These are phyloP conservation scores for Aureobasidium leucospermi DNA, from an alignment of 2,329 filamentous ascomycete species.

Conservation along the genomic window DNA sequence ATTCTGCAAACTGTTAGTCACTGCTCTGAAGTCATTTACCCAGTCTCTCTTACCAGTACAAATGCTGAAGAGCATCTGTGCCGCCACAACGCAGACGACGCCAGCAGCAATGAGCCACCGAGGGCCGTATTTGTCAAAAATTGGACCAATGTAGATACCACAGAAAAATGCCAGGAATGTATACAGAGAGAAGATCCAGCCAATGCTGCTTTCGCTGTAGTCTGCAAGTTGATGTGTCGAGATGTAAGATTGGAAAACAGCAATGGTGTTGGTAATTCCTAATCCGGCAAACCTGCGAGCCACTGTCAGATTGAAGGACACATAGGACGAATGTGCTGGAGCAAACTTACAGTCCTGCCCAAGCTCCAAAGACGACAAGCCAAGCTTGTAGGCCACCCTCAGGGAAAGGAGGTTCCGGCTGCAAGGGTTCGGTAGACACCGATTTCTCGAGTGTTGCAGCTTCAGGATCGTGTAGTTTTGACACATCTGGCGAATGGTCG, in stretches of 20 bases:
- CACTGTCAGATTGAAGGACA: constrained; percentile 63
- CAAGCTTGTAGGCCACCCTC: constrained; percentile 77
- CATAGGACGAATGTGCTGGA: background rate
- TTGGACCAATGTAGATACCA: constrained; percentile 21
- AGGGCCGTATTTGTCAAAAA: constrained; percentile 23
- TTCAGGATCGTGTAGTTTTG: too few relatives aligned
- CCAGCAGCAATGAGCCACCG: constrained; percentile 61
- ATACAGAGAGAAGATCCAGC: constrained; percentile 23
- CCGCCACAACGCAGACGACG: constrained; percentile 49
- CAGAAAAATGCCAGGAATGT: constrained; percentile 23
- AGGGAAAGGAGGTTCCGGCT: constrained; percentile 46
- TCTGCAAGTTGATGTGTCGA: constrained; percentile 19
- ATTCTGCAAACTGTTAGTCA: constrained; percentile 37
- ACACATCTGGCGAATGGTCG: too few relatives aligned
- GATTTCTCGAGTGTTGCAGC: too few relatives aligned
- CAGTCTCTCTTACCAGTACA: constrained; percentile 48
- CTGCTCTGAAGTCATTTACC: background rate
- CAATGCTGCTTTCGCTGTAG: constrained; percentile 20
- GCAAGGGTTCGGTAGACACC: background rate
- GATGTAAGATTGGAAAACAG: constrained; percentile 18
- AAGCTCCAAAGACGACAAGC: constrained; percentile 79
- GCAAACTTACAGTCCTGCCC: constrained; percentile 16
- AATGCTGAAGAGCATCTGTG: constrained; percentile 57
- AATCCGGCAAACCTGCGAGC: constrained; percentile 43
- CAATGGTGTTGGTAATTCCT: constrained; percentile 22